A percentile compares a stretch with the other conserved stretches of the same genome.
Evolutionary conservation across 371 early-diverging fungal genomes (phyloP).

Genomic region (Actinomortierella ambigua): DNA sequence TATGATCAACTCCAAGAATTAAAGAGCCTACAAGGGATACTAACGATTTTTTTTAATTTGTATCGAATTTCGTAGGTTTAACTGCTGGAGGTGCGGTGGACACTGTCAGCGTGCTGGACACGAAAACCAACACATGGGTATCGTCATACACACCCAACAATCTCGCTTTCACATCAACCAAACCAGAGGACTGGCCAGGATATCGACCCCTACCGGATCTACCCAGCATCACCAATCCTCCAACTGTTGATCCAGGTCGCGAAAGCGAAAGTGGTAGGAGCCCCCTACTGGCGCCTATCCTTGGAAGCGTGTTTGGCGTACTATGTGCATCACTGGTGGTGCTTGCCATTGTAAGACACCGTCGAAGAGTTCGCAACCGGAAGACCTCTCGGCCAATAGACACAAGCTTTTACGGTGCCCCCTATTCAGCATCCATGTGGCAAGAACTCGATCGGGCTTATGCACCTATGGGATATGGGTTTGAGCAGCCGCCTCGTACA

Average conservation of each 20-base stretch:
- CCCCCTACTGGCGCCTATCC: constrained; percentile 14
- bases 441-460: constrained; percentile 18
- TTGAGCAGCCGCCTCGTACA: constrained; percentile 14
- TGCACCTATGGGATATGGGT: constrained; percentile 25
- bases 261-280: background rate
- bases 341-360: constrained; percentile 8
- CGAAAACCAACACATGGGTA: constrained; percentile 34
- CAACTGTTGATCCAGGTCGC: background rate
- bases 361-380: background rate
- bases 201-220: constrained; percentile 12
- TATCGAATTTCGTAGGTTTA: constrained; percentile 13
- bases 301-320: constrained; percentile 22
- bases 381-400: constrained; percentile 8
- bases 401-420: constrained; percentile 13
- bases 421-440: background rate
- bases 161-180: constrained; percentile 29
- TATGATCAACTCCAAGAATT: too few species aligned
- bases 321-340: constrained; percentile 9
- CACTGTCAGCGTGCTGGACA: constrained; percentile 31
- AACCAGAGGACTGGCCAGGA: constrained; percentile 45
- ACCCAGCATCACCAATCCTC: constrained; percentile 4
- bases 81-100: constrained; percentile 40
- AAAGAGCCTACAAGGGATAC: too few species aligned
- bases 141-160: constrained; percentile 36
- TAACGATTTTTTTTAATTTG: background rate